A percentile compares a stretch with the other conserved stretches of the same genome.
Conservation (phyloP, 805 yeast genomes). For the Sugiyamaella smithiae region DNA sequence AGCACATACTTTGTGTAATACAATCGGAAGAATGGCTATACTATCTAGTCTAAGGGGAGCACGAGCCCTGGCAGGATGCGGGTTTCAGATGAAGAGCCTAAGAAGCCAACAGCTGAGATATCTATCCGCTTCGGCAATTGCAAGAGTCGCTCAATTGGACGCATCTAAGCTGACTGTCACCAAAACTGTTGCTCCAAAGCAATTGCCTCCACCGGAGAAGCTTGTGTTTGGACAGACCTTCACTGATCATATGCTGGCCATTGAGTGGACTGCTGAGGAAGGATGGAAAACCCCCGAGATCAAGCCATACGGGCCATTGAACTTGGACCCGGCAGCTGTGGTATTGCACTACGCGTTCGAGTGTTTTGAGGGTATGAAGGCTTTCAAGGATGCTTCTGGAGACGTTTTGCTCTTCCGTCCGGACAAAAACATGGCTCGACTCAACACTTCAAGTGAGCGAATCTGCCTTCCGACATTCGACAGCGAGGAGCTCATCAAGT, state of each 20-base stretch:
- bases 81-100: neutral
- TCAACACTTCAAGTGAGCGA: conserved; percentile 85
- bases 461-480: conserved; percentile 88
- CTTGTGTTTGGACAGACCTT: conserved; percentile 71
- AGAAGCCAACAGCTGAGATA: neutral
- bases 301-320: conserved; percentile 74
- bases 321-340: conserved; percentile 81
- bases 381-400: conserved; percentile 61
- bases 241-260: conserved; percentile 84
- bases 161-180: conserved; percentile 52
- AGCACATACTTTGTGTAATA: too few species aligned
- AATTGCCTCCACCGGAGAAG: conserved; percentile 55
- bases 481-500: conserved; percentile 67
- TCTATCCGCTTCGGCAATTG: conserved; percentile 3
- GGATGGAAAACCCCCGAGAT: conserved; percentile 94
- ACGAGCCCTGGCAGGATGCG: neutral
- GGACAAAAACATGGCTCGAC: conserved; percentile 85
- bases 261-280: conserved; percentile 70
- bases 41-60: neutral
- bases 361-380: conserved; percentile 94
- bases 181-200: conserved; percentile 49
- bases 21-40: neutral
- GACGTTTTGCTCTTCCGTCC: conserved; percentile 83
- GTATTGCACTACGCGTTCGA: conserved; percentile 96
- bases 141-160: conserved; percentile 45